Conservation (phyloP, 2,329 filamentous ascomycete genomes). For the Venturiaceae sp. region DNA sequence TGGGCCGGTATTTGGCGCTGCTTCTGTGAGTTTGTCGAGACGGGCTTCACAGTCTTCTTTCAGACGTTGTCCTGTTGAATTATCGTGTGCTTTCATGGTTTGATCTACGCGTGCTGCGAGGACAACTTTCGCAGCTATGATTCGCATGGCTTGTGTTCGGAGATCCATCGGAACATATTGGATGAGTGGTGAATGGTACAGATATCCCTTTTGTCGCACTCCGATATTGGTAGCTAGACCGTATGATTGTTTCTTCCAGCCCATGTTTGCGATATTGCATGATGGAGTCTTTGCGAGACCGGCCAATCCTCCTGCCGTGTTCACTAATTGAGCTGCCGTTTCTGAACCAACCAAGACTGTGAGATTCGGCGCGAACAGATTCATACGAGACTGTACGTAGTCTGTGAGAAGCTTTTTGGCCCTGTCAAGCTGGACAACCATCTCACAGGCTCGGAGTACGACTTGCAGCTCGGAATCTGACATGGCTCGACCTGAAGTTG, state of each 20-base stretch:
- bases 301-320: slow-evolving; percentile 79
- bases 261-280: slow-evolving; percentile 85
- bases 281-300: slow-evolving; percentile 86
- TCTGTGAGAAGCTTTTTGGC: slow-evolving; percentile 82
- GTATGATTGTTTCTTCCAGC: slow-evolving; percentile 75
- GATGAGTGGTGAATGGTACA: slow-evolving; percentile 88
- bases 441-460: slow-evolving; percentile 71
- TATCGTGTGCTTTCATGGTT: slow-evolving; percentile 71
- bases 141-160: slow-evolving; percentile 89
- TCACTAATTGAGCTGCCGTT: slow-evolving; percentile 92
- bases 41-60: slow-evolving; percentile 75
- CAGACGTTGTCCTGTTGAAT: slow-evolving; percentile 72
- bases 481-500: slow-evolving; percentile 72
- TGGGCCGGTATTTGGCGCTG: slow-evolving; percentile 78
- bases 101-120: slow-evolving; percentile 88
- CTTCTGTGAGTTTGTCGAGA: slow-evolving; percentile 86
- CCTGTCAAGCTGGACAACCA: slow-evolving; percentile 77
- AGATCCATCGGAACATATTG: slow-evolving; percentile 74
- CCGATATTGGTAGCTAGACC: slow-evolving; percentile 91
- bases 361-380: slow-evolving; percentile 86
- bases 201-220: slow-evolving; percentile 81
- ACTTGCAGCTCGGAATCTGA: slow-evolving; percentile 62
- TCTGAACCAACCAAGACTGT: slow-evolving; percentile 84
- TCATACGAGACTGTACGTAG: slow-evolving; percentile 96
- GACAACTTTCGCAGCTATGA: slow-evolving; percentile 85